Percentiles rank a stretch among this genome's conserved stretches.
Evolutionary conservation across 441 rosid species (phyloP).

Genomic region (Pelargonium fulgidum): DNA sequence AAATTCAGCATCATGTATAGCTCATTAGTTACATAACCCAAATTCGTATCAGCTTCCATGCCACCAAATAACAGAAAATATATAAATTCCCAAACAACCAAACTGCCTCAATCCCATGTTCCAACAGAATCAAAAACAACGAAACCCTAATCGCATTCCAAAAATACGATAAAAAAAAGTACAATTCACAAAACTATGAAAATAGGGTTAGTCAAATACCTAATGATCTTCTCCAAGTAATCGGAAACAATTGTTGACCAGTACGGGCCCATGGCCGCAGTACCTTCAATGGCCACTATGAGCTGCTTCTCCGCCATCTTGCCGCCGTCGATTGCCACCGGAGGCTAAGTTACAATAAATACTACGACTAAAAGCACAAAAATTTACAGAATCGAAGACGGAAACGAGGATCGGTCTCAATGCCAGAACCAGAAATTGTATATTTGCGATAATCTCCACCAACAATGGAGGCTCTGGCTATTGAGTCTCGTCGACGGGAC

Average conservation of each 20-base stretch:
- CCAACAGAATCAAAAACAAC: neutral
- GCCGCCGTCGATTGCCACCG: neutral
- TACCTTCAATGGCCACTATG: slow-evolving; percentile 83
- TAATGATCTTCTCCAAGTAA: slow-evolving; percentile 82
- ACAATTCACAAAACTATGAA: neutral
- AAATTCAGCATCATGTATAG: no score
- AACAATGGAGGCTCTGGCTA: neutral
- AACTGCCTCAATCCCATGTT: neutral
- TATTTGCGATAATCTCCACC: neutral
- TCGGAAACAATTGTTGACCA: slow-evolving; percentile 71
- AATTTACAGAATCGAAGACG: neutral
- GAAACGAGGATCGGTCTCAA: neutral
- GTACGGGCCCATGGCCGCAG: slow-evolving; percentile 85
- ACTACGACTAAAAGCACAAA: neutral
- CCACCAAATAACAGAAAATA: no score
- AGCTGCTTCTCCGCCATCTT: slow-evolving; percentile 79
- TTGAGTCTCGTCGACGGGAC: neutral
- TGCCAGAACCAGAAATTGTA: neutral
- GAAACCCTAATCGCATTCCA: slow-evolving; percentile 5
- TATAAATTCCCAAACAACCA: no score
- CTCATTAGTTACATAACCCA: no score
- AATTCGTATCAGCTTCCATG: no score
- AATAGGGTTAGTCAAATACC: slow-evolving; percentile 30
- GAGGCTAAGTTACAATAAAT: neutral
- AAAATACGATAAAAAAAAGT: neutral